Evolutionary conservation across 208 protist genomes (phyloP), one percentile per base, ranked within the genome.

Genomic region (Trypanosoma melophagium): DNA sequence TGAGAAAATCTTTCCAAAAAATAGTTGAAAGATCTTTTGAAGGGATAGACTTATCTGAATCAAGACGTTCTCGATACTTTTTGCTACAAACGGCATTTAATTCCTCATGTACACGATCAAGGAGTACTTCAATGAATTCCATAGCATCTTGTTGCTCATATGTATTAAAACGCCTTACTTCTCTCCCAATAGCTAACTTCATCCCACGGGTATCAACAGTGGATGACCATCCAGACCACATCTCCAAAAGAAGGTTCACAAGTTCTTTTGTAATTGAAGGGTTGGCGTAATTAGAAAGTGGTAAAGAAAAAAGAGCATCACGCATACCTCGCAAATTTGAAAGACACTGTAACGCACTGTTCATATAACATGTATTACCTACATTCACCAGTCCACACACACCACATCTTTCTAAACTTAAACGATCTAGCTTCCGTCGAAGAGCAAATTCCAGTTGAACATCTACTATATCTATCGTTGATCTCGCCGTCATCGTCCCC

Each of bases 361-460:
- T 96, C 91, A 97, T 95, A 82, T 95, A 97, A 77, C 93, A 97
- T 22, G 91, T 95, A 73, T 97, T 97, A 38, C 94, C 91, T 16
- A 96, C 70, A 74, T 97, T 97, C 19, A 75, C 77, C 38, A 97
- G 68, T 8, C 93, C 93, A 60, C 89, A 91, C 38, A 90, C 71
- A 61, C 89, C 86, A 57, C 69, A 72, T 25, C 58, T 64, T 19
- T 45, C 47, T 52, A 67, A 42, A 56, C 0, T 40, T 1, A 19
- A 24, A 16, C 38, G 24, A 19, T 51, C 44, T 13, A 47, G 19
- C 19, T 1, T 4, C n/a, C 58, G 35, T 10, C 45, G 31, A 14
- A 65, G 22, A 54, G 7, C 2, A 4, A 66, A 21, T 42, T 17
- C 16, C 1, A 73, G 19, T 28, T 54, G 60, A 60, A 73, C 1